Percentiles rank a stretch among this genome's conserved stretches.
phyloP scores from a whole-genome alignment of 495 filamentous ascomycete genomes.

The Penicillium manginii region DNA sequence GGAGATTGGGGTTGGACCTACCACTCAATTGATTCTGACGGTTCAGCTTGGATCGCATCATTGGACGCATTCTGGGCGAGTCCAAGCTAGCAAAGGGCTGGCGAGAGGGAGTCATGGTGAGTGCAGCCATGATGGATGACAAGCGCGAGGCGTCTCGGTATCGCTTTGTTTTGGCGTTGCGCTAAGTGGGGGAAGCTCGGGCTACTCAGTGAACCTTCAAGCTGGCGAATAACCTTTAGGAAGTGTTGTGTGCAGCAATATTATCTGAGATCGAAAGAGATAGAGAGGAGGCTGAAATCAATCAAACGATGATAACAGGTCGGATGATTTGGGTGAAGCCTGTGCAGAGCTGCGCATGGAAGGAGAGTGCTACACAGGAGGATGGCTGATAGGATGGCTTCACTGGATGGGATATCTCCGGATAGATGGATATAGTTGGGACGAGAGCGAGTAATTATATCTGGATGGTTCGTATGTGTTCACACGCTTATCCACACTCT shows the following conservation, averaged over 20 bases:
- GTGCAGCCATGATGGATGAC: constrained; percentile 39
- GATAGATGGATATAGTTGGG: background rate
- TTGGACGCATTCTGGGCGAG: constrained; percentile 44
- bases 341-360: too few relatives aligned
- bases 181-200: constrained; percentile 32
- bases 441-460: background rate
- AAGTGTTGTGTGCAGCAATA: too few relatives aligned
- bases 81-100: constrained; percentile 51
- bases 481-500: too few relatives aligned
- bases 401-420: background rate
- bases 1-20: constrained; percentile 29
- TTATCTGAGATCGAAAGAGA: too few relatives aligned
- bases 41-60: constrained; percentile 49
- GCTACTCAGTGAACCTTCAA: background rate
- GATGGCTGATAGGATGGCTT: too few relatives aligned
- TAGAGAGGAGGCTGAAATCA: too few relatives aligned
- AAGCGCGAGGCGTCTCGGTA: constrained; percentile 4
- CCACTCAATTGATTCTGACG: constrained; percentile 61
- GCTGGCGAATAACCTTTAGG: too few relatives aligned
- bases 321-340: background rate
- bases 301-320: background rate
- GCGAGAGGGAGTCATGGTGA: constrained; percentile 48
- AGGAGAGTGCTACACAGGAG: background rate
- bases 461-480: background rate
- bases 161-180: constrained; percentile 35